These are phyloP conservation scores for Geranium brycei DNA, from an alignment of 345 rosid species.

Conservation along the genomic window DNA sequence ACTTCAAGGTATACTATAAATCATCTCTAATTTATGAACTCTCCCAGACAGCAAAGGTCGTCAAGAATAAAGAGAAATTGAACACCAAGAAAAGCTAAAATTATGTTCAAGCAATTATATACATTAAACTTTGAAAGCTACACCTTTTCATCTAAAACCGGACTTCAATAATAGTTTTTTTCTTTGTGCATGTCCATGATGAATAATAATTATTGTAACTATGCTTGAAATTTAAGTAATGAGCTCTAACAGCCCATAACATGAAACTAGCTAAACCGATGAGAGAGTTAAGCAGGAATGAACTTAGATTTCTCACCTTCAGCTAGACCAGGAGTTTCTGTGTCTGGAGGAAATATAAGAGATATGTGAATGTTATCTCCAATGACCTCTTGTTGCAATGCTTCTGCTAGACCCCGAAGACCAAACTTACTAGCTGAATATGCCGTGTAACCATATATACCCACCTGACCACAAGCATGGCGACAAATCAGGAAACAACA, in stretches of 20 bases:
- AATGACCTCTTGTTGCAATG: slow-evolving; percentile 76
- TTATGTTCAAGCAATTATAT: not conserved
- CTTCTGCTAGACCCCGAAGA: slow-evolving; percentile 70
- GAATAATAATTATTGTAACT: too few species aligned
- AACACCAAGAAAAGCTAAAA: not conserved
- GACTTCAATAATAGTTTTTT: not conserved
- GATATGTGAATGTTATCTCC: slow-evolving; percentile 57
- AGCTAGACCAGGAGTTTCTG: slow-evolving; percentile 66
- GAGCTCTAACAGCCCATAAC: not conserved
- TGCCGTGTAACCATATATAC: slow-evolving; percentile 67
- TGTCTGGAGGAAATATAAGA: slow-evolving; percentile 75
- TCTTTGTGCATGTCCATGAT: not conserved
- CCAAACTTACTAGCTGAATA: slow-evolving; percentile 74
- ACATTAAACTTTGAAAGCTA: too few species aligned
- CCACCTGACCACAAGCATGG: slow-evolving; percentile 31
- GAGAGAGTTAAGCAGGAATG: not conserved
- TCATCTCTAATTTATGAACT: too few species aligned
- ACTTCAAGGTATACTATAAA: not conserved
- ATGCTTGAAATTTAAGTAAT: too few species aligned
- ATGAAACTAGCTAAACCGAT: not conserved
- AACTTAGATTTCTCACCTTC: slow-evolving; percentile 35
- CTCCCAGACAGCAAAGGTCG: too few species aligned
- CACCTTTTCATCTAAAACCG: not conserved
- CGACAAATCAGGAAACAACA: not conserved
- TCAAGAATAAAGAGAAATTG: too few species aligned